A percentile compares a stretch with the other conserved stretches of the same genome.
Conservation (phyloP, 1,284 basidiomycete species). For the Flammula alnicola region DNA sequence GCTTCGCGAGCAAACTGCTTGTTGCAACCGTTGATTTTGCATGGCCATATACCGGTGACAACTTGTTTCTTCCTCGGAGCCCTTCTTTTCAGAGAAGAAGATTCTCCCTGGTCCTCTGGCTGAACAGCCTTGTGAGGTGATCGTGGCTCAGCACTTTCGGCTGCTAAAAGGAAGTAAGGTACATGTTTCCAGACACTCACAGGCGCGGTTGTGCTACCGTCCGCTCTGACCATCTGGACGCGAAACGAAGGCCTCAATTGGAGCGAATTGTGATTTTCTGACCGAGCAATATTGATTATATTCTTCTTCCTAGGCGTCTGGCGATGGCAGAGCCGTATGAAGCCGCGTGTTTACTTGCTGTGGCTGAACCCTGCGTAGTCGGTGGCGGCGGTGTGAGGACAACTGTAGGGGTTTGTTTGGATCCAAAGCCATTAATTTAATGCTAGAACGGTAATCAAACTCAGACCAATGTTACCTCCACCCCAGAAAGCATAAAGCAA, state of each 20-base stretch:
- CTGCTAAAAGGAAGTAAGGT: constrained; percentile 7
- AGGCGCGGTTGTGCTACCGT: constrained; percentile 8
- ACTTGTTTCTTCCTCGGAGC: constrained; percentile 49
- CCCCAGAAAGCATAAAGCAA: constrained; percentile 2
- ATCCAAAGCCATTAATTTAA: constrained; percentile 4
- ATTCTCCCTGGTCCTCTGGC: constrained; percentile 48
- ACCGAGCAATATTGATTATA: constrained; percentile 13
- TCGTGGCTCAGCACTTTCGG: constrained; percentile 17
- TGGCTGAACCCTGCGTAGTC: constrained; percentile 6
- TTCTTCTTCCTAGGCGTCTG: constrained; percentile 5
- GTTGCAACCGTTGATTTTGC: constrained; percentile 75
- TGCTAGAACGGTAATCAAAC: too few species aligned
- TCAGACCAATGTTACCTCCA: too few species aligned
- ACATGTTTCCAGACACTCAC: constrained; percentile 21
- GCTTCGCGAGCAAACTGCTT: constrained; percentile 80
- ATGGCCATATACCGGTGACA: constrained; percentile 68
- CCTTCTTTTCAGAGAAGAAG: constrained; percentile 41
- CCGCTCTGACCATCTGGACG: constrained; percentile 20
- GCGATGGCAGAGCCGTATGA: constrained; percentile 11
- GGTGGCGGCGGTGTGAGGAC: constrained; percentile 11
- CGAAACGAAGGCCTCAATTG: constrained; percentile 1
- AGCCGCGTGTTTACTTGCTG: constrained; percentile 9
- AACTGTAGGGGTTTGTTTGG: constrained; percentile 15
- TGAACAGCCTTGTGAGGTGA: constrained; percentile 11
- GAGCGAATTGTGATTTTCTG: too few species aligned